Conservation (phyloP, 768 basidiomycete genomes). For the Tephrocybe sp. region DNA sequence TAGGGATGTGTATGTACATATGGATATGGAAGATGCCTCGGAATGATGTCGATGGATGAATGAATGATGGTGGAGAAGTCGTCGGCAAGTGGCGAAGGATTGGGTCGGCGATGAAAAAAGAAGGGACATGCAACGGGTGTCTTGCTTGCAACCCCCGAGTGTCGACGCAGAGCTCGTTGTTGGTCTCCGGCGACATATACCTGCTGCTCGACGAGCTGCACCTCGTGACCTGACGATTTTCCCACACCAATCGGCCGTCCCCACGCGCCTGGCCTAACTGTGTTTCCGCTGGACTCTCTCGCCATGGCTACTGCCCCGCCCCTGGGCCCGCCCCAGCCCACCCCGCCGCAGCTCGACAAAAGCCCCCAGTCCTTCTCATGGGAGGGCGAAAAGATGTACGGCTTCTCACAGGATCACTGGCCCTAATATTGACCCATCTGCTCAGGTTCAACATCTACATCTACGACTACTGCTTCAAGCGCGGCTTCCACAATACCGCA, state of each 20-base stretch:
- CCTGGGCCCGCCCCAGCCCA: conserved; percentile 22
- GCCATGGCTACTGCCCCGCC: conserved; percentile 30
- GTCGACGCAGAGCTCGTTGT: conserved; percentile 12
- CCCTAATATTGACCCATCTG: too few species aligned
- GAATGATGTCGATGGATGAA: conserved; percentile 2
- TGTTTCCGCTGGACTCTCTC: conserved; percentile 10
- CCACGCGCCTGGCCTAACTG: conserved; percentile 10
- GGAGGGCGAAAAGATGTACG: conserved; percentile 87
- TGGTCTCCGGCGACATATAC: too few species aligned
- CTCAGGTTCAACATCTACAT: conserved; percentile 93
- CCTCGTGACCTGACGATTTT: conserved; percentile 16
- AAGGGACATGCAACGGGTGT: conserved; percentile 21
- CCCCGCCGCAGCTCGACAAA: conserved; percentile 22
- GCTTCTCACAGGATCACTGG: too few species aligned
- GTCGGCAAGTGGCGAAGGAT: conserved; percentile 26
- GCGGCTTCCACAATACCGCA: conserved; percentile 75
- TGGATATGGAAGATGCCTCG: too few species aligned
- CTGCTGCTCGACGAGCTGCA: conserved; percentile 10
- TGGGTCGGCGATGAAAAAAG: conserved; percentile 34
- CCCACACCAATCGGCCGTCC: conserved; percentile 17
- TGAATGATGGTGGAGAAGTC: too few species aligned
- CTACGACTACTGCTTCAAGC: conserved; percentile 81
- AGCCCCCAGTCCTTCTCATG: conserved; percentile 48
- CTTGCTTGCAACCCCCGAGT: conserved; percentile 18
- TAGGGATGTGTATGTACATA: too few species aligned